Conservation (phyloP, 129 eudicot genomes). For the Flaveria linearis region DNA sequence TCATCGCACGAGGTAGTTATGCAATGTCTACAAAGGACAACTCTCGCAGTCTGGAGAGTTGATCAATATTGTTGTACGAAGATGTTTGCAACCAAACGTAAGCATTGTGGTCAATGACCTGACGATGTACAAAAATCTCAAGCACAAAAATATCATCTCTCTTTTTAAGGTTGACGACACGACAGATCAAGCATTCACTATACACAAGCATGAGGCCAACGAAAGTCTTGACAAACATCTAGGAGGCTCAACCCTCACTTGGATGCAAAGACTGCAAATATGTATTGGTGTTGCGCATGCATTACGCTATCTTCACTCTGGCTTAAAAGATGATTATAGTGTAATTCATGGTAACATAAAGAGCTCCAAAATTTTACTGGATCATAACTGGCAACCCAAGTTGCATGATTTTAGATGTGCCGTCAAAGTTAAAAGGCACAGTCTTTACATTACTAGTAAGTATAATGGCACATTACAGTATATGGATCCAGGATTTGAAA, state of each 20-base stretch:
- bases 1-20: conserved; percentile 56
- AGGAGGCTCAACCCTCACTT: background rate
- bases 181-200: background rate
- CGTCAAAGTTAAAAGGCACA: background rate
- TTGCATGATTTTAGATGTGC: conserved; percentile 7
- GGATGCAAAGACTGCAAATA: conserved; percentile 15
- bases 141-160: conserved; percentile 62
- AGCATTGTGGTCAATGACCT: conserved; percentile 48
- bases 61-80: conserved; percentile 46
- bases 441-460: background rate
- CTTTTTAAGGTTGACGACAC: conserved; percentile 51
- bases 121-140: conserved; percentile 46
- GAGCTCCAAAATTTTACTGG: conserved; percentile 4
- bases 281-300: conserved; percentile 1
- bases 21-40: conserved; percentile 52
- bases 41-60: background rate
- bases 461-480: background rate
- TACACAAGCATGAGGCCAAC: background rate
- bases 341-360: conserved; percentile 4
- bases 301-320: background rate
- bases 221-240: conserved; percentile 13
- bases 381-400: conserved; percentile 8
- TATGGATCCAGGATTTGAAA: conserved; percentile 3
- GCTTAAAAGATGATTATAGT: background rate
- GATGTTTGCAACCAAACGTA: conserved; percentile 42